phyloP scores from a whole-genome alignment of 495 filamentous ascomycete species.

The Elaphomyces granulatus region DNA sequence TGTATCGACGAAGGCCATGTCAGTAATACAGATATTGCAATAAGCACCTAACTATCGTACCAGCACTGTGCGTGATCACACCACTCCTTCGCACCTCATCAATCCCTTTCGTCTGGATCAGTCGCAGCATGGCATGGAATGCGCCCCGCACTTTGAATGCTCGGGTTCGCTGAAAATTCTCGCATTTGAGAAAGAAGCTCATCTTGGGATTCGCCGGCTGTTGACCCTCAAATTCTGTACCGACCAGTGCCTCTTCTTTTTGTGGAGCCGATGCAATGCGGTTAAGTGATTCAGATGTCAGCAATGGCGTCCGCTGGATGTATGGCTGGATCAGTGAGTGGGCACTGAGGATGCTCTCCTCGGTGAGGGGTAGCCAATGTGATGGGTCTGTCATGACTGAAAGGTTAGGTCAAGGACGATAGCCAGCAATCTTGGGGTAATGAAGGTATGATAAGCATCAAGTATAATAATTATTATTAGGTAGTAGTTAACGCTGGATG shows the following conservation, averaged over 20 bases:
- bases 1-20: conserved; percentile 13
- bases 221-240: conserved; percentile 43
- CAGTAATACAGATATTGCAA: neutral
- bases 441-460: too few relatives aligned
- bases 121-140: conserved; percentile 68
- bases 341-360: conserved; percentile 52
- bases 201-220: conserved; percentile 48
- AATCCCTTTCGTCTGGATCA: conserved; percentile 50
- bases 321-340: conserved; percentile 56
- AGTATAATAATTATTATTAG: too few relatives aligned
- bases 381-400: conserved; percentile 5
- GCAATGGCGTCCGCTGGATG: conserved; percentile 72
- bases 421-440: too few relatives aligned
- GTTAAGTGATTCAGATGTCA: conserved; percentile 62
- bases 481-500: too few relatives aligned
- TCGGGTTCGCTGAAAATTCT: conserved; percentile 82
- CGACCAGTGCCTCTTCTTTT: conserved; percentile 32
- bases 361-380: conserved; percentile 39
- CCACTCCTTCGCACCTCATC: conserved; percentile 42
- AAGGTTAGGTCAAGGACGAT: too few relatives aligned
- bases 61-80: conserved; percentile 85
- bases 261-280: conserved; percentile 60
- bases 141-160: conserved; percentile 91
- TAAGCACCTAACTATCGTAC: conserved; percentile 36
- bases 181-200: conserved; percentile 87